A percentile compares a stretch with the other conserved stretches of the same genome.
Evolutionary conservation across 2,329 filamentous ascomycete species (phyloP).

Genomic region (Colletotrichum echinochloae): DNA sequence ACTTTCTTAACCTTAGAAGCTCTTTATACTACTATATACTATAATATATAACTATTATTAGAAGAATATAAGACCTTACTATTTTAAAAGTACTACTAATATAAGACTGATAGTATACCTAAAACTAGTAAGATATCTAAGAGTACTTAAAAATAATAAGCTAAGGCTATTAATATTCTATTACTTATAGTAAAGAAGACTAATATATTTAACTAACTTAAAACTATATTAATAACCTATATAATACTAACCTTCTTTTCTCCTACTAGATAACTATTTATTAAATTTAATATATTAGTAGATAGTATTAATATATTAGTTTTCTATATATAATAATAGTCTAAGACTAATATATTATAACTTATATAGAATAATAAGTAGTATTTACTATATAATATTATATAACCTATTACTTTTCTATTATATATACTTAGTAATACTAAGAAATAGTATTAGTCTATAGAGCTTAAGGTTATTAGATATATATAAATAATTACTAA

Average conservation of each 20-base stretch:
- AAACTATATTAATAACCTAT: neutral
- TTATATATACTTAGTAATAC: no score
- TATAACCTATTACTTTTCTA: no score
- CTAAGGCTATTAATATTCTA: neutral
- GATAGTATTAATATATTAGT: no score
- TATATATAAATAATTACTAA: no score
- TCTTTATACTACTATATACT: neutral
- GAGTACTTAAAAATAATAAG: neutral
- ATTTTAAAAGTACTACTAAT: rapidly evolving
- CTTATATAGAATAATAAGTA: no score
- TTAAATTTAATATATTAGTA: no score
- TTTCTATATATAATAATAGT: no score
- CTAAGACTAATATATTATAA: no score
- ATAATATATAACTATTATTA: neutral
- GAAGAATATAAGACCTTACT: neutral
- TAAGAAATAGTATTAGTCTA: no score
- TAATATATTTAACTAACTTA: neutral
- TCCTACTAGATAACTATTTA: no score
- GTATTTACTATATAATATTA: no score
- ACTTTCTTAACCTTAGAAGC: neutral
- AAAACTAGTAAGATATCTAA: neutral
- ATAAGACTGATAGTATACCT: neutral
- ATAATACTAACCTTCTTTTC: neutral
- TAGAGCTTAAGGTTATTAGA: no score
- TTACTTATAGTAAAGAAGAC: neutral